Conservation (phyloP, 495 filamentous ascomycete genomes). For the Neurospora sp. region DNA sequence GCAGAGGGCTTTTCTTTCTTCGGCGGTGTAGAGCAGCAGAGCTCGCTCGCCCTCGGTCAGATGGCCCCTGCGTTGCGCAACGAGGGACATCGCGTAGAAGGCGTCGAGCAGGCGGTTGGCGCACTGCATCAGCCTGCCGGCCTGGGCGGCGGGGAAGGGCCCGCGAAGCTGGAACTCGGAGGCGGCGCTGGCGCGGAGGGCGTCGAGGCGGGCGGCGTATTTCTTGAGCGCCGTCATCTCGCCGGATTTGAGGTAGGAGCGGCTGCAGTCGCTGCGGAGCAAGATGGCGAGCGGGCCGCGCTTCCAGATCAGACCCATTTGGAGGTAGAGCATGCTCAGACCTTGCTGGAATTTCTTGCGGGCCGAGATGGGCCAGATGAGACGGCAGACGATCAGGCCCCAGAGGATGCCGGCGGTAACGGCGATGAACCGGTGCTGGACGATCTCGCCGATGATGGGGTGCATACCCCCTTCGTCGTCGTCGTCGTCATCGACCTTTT, state of each 20-base stretch:
- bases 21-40: slow-evolving; percentile 66
- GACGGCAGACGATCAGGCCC: slow-evolving; percentile 80
- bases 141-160: slow-evolving; percentile 64
- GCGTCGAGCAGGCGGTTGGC: slow-evolving; percentile 79
- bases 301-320: slow-evolving; percentile 94
- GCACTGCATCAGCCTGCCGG: slow-evolving; percentile 61
- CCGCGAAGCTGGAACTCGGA: slow-evolving; percentile 79
- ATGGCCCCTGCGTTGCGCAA: slow-evolving; percentile 70
- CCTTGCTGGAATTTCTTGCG: slow-evolving; percentile 78
- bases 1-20: slow-evolving; percentile 71
- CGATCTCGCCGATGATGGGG: slow-evolving; percentile 80
- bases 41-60: slow-evolving; percentile 70
- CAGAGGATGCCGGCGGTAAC: slow-evolving; percentile 83
- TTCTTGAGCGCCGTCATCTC: slow-evolving; percentile 63
- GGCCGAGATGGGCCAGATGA: slow-evolving; percentile 91
- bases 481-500: slow-evolving; percentile 65
- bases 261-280: slow-evolving; percentile 39
- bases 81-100: slow-evolving; percentile 90
- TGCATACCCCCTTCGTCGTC: slow-evolving; percentile 78
- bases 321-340: slow-evolving; percentile 75
- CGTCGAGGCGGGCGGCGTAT: slow-evolving; percentile 57
- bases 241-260: slow-evolving; percentile 67
- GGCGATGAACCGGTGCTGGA: slow-evolving; percentile 79
- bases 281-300: slow-evolving; percentile 79
- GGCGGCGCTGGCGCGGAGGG: slow-evolving; percentile 58